phyloP scores from a whole-genome alignment of 371 early-diverging fungal genomes.

The Zancudomyces culisetae region DNA sequence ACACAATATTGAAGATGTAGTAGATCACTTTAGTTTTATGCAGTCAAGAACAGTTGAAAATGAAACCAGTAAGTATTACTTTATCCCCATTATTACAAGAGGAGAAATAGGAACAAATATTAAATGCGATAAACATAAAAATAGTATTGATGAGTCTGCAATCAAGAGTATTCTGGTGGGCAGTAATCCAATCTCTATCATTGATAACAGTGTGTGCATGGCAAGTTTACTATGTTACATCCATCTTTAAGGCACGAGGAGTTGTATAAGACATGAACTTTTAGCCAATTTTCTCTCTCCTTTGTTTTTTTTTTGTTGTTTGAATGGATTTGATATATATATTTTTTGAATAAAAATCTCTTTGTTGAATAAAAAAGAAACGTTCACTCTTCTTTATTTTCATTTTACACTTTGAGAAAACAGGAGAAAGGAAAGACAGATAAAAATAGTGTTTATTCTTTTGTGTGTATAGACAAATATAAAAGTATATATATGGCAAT shows the following conservation, averaged over 20 bases:
- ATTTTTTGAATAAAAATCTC: neutral
- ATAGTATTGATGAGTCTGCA: slow-evolving; percentile 8
- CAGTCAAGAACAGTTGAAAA: slow-evolving; percentile 2
- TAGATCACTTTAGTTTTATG: slow-evolving; percentile 12
- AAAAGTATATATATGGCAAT: neutral
- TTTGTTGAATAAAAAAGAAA: neutral
- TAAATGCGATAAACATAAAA: too few relatives aligned
- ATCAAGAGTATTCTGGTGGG: slow-evolving; percentile 21
- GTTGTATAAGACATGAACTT: slow-evolving; percentile 10
- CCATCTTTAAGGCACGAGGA: slow-evolving; percentile 24
- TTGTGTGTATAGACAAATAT: neutral
- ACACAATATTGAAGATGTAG: slow-evolving; percentile 22
- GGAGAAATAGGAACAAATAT: too few relatives aligned
- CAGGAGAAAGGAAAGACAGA: too few relatives aligned
- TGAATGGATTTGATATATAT: too few relatives aligned
- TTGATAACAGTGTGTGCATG: slow-evolving; percentile 22
- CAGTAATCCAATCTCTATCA: slow-evolving; percentile 16
- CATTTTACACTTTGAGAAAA: neutral
- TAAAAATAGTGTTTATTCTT: too few relatives aligned
- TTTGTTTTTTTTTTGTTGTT: neutral
- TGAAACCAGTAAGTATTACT: neutral
- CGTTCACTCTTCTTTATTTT: neutral
- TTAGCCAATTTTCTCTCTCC: neutral
- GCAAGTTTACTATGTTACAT: slow-evolving; percentile 24
- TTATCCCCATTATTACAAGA: neutral